Base-by-base conservation (phyloP, 345 rosid species). In the Murraya paniculata region DNA sequence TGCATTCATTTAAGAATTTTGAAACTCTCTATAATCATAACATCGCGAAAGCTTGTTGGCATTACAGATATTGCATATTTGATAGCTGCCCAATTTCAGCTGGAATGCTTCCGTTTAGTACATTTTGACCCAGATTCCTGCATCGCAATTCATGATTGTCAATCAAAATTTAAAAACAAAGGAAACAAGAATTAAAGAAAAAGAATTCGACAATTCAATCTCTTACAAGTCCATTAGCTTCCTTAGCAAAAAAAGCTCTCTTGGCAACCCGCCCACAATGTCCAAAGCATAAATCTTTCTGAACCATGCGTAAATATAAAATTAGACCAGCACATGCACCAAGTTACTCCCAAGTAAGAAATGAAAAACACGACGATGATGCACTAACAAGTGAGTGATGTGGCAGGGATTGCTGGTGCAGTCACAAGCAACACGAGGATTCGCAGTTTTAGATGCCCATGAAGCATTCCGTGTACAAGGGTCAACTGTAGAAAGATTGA, bases 231-330 rank as follows among this genome's bases (percentile, higher is more conserved):
- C 89, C 74, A 58, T 56, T 64, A 84, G 39, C 78, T 86, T 81
- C 85, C 73, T 82, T 25, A 90, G 85, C 65, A 64, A 80, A 71
- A 90, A 90, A 72, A 88, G 79, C 67, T 90, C 88, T 28, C 68
- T 82, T 11, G 90, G 91, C 57, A 90, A 78, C 80, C 71, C 82
- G 60, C 91, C 93, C 64, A 79, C 68, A 74, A 88, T 84, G 81
- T 90, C 90, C 82, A 88, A 76, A 67, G 91, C 93, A 88, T 88
- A 86, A 64, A 90, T 84, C 85, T 86, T 90, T 83, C 93, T 86
- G 89, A 72, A 71, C 36, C 76, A 70, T 39, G 19, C 22, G 45
- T 39, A 57, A 61, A 71, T 10, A 48, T 30, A 57, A 62, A 36
- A 64, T n/a, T 8, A 68, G 75, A 27, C 6, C 21, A 6, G 18